Conservation (phyloP, 108 stramenopile species). For the Ochromonas danica region DNA sequence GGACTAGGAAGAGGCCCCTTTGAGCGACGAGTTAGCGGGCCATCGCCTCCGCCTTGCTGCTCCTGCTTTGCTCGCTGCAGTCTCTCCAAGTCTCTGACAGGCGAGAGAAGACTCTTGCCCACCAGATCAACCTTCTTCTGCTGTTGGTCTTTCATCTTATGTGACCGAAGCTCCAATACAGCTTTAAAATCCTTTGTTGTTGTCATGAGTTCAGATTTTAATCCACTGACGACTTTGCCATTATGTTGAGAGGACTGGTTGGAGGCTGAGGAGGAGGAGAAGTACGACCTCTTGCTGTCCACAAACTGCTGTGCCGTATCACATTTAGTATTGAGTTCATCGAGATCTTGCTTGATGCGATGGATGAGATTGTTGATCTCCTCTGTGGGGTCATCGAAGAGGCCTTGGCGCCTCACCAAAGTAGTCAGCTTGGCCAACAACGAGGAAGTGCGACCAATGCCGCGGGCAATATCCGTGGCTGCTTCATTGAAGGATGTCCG, state of each 20-base stretch:
- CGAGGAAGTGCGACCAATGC: background rate
- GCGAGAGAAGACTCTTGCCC: conserved; percentile 13
- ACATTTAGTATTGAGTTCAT: conserved; percentile 21
- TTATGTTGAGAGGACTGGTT: conserved; percentile 23
- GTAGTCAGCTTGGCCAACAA: conserved; percentile 19
- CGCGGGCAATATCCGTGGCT: conserved; percentile 22
- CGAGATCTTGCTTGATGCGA: conserved; percentile 31
- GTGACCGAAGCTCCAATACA: conserved; percentile 21
- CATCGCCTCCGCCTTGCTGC: background rate
- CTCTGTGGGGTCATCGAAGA: conserved; percentile 35
- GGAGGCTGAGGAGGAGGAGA: background rate
- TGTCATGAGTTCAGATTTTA: conserved; percentile 16
- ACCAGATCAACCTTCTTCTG: conserved; percentile 1
- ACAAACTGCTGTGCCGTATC: conserved; percentile 23
- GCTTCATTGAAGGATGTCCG: conserved; percentile 25
- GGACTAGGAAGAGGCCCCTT: background rate
- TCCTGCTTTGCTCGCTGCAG: background rate
- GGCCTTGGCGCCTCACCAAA: conserved; percentile 21
- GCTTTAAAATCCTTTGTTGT: conserved; percentile 29
- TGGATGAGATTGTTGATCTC: conserved; percentile 29
- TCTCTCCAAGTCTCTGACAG: background rate
- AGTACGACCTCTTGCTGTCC: background rate
- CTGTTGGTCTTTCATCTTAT: conserved; percentile 34
- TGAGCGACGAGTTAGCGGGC: background rate
- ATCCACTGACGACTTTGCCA: background rate